Base-by-base conservation (phyloP, 495 filamentous ascomycete species). In the Aspergillus sclerotiicarbonarius region DNA sequence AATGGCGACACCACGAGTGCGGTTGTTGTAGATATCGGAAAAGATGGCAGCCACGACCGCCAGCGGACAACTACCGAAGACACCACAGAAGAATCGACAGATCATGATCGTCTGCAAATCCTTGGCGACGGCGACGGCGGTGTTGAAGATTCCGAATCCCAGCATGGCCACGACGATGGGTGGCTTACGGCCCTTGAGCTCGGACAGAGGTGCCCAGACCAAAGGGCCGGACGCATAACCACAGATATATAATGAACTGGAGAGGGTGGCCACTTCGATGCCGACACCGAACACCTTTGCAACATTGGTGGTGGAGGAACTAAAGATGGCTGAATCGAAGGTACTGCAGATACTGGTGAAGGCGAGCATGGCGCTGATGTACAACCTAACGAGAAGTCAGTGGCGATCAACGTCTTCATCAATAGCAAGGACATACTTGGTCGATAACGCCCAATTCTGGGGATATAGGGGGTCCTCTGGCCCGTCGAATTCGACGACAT, bases 21-120 rank as follows among this genome's bases (percentile, higher is more conserved):
- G 80, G 66, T 92, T 91, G 66, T 89, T 81, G 64, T 90, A 96
- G 78, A 96, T 90, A 69, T 96, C 92, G 2, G 88, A 87, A 72
- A 96, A 94, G 50, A 95, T 83, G 20, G 91, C 92, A 4, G 86
- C 92, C 1, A 96, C 91, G 46, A 96, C 85, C 19, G 92, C 85
- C 7, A 96, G 67, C 0, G 92, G 91, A 67, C 84, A 89, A 43
- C 89, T 86, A 32, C 89, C 90, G 62, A 82, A 83, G 58, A 84
- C 76, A 46, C 91, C 92, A 51, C 80, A 84, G 66, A 90, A 96
- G 77, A 96, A 96, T 21, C 92, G 88, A 62, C 84, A 88, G 60
- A 96, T 84, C 52, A 96, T 76, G 9, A 94, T 66, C 0, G 91
- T 95, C 70, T 95, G 91, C 3, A 91, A 69, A 67, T 95, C 90